Base-by-base conservation (phyloP, 2,329 filamentous ascomycete genomes). In the Cryphonectria naterciae region DNA sequence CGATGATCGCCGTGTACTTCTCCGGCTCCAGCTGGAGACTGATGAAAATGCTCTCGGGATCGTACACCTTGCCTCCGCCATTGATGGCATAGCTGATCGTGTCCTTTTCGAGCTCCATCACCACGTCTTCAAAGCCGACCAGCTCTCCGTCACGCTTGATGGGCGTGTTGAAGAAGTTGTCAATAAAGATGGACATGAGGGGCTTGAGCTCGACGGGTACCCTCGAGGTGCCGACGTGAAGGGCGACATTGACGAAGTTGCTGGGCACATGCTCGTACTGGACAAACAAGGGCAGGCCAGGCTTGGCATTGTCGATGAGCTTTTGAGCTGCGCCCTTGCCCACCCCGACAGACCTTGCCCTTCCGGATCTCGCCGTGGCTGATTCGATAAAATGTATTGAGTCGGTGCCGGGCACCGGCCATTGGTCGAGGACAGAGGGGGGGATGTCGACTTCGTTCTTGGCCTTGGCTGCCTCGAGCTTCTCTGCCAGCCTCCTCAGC, bases 321-420 rank as follows among this genome's bases (percentile, higher is more conserved):
- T 89, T 86, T 80, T 99, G 96, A 5, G 93, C 88, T 4, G 86
- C 80, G 74, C 93, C 95, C 41, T 90, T 82, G 0, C 87, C 85
- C 35, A 86, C 82, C 0, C 94, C 95, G 65, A 94, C 83, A 73
- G 89, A 86, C 75, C 90, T 88, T 19, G 95, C 96, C 72, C 90
- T 83, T 41, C 96, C 96, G 63, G 93, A 92, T 37, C 94, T 89
- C 46, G 95, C 96, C 25, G 94, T 97, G 8, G 88, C 90, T 0
- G 94, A 96, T 74, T 94, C 88, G 76, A 98, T 97, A 81, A 99
- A 98, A 79, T 97, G 94, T 65, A 99, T 98, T 0, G 94, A 97
- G 11, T 97, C 93, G 0, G 93, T 93, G 43, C 90, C 88, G 0
- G 96, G 96, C 15, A 98, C 93, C 58, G 88, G 85, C 85, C 97